Base-by-base conservation (phyloP, 164 flowering plant species). In the Kalanchoe fedtschenkoi region DNA sequence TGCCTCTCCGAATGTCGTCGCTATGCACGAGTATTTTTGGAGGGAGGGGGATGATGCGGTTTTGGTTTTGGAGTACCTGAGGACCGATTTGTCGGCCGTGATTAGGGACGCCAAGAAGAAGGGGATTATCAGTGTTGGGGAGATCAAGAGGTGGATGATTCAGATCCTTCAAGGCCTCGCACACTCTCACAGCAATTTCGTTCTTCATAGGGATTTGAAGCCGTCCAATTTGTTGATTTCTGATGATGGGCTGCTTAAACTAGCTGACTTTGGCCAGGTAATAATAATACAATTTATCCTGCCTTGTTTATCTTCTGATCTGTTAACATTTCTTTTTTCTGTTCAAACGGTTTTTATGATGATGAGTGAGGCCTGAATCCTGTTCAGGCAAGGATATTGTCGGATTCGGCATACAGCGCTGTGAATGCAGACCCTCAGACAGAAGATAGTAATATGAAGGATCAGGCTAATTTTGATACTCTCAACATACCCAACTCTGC, bases 241-340 rank as follows among this genome's bases (percentile, higher is more conserved):
- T 0, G 85, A 76, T 24, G 81, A 82, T 44, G 99, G 95, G 6
- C 77, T 83, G 58, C 83, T 91, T 51, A 93, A 91, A 68, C 37
- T 90, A 64, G 97, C 95, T 8, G 97, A 93, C 79, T 90, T 93
- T 56, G 97, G 99, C 1, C 95, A 88, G 93, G 90, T 86, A 67
- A n/a, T n/a, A n/a, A n/a, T n/a, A n/a, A n/a, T n/a, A n/a, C n/a
- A n/a, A n/a, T n/a, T n/a, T n/a, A n/a, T n/a, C n/a, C n/a, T n/a
- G n/a, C n/a, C n/a, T n/a, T n/a, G n/a, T n/a, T n/a, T n/a, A 1
- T 15, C 46, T 42, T 42, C 46, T 42, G 46, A 42, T 42, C 1
- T 42, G 14, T 5, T 42, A 1, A 13, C n/a, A 42, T 42, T 19
- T 19, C 1, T 5, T 42, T 42, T 42, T 13, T 42, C 14, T 42